These are phyloP conservation scores for Madurella fahalii DNA, from an alignment of 2,329 filamentous ascomycete genomes.

Conservation along the genomic window DNA sequence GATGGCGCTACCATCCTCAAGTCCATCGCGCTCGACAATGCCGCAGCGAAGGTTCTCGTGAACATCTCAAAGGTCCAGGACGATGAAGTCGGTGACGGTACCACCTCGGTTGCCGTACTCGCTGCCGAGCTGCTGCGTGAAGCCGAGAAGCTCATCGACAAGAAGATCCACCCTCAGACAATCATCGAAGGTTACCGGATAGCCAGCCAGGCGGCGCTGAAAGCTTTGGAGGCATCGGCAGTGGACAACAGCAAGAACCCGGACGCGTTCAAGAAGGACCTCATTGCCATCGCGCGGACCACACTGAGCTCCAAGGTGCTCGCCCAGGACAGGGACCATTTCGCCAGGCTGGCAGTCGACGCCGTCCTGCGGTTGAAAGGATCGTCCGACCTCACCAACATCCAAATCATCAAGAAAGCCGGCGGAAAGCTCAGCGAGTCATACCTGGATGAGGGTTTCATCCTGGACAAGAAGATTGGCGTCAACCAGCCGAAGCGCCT, in stretches of 20 bases:
- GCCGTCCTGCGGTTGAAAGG: slow-evolving; percentile 86
- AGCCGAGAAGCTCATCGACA: slow-evolving; percentile 93
- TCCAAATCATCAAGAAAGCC: slow-evolving; percentile 99
- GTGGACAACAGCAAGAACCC: slow-evolving; percentile 85
- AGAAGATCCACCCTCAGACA: slow-evolving; percentile 98
- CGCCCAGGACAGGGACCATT: slow-evolving; percentile 88
- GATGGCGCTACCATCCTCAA: slow-evolving; percentile 98
- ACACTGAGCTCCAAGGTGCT: slow-evolving; percentile 97
- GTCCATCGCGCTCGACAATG: slow-evolving; percentile 96
- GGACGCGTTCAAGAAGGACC: slow-evolving; percentile 81
- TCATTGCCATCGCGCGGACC: slow-evolving; percentile 85
- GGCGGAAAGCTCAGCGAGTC: slow-evolving; percentile 97
- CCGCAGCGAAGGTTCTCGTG: slow-evolving; percentile 94
- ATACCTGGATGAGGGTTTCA: slow-evolving; percentile 96
- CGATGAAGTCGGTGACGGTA: slow-evolving; percentile 96
- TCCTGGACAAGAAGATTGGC: slow-evolving; percentile 97
- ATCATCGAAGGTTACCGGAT: slow-evolving; percentile 99
- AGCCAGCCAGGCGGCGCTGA: slow-evolving; percentile 83
- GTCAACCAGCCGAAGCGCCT: slow-evolving; percentile 97
- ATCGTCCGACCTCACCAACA: slow-evolving; percentile 91
- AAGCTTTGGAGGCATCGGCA: slow-evolving; percentile 76
- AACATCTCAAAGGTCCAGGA: slow-evolving; percentile 99
- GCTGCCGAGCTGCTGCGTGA: slow-evolving; percentile 93
- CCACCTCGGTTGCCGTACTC: slow-evolving; percentile 93
- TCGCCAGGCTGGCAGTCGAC: slow-evolving; percentile 83